A percentile compares a stretch with the other conserved stretches of the same genome.
Evolutionary conservation across 768 basidiomycete genomes (phyloP).

Genomic region (Auriscalpium vulgare): DNA sequence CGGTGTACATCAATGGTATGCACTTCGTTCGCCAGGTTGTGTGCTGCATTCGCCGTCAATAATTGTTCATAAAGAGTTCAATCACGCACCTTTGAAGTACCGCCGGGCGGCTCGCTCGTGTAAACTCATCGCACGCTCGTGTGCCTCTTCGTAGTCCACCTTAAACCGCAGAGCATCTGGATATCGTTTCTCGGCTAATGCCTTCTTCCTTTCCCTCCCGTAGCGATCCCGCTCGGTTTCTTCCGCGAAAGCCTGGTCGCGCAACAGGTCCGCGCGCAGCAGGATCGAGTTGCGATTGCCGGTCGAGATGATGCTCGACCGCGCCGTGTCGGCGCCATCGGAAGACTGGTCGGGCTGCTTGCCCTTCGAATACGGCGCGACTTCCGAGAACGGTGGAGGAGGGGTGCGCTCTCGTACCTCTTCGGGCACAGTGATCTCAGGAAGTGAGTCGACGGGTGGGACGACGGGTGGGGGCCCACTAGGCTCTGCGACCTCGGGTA

Average conservation of each 20-base stretch:
- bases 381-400: conserved; percentile 9
- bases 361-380: neutral
- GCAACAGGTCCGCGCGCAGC: conserved; percentile 21
- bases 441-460: conserved; percentile 12
- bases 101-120: conserved; percentile 27
- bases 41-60: conserved; percentile 15
- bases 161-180: conserved; percentile 21
- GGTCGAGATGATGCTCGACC: conserved; percentile 23
- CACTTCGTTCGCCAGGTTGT: conserved; percentile 21
- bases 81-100: conserved; percentile 25
- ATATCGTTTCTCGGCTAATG: conserved; percentile 17
- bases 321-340: conserved; percentile 6
- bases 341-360: conserved; percentile 1
- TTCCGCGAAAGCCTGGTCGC: conserved; percentile 21
- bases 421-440: conserved; percentile 12
- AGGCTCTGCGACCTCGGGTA: conserved; percentile 4
- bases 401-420: conserved; percentile 9
- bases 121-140: conserved; percentile 20
- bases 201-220: conserved; percentile 16
- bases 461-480: conserved; percentile 7
- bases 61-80: neutral
- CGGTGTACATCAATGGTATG: conserved; percentile 29
- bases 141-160: conserved; percentile 23
- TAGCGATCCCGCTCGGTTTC: conserved; percentile 21
- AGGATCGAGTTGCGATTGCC: conserved; percentile 19